Percentiles rank a stretch among this genome's conserved stretches.
phyloP scores from a whole-genome alignment of 169 alveolate species.

The Perkinsus olseni region DNA sequence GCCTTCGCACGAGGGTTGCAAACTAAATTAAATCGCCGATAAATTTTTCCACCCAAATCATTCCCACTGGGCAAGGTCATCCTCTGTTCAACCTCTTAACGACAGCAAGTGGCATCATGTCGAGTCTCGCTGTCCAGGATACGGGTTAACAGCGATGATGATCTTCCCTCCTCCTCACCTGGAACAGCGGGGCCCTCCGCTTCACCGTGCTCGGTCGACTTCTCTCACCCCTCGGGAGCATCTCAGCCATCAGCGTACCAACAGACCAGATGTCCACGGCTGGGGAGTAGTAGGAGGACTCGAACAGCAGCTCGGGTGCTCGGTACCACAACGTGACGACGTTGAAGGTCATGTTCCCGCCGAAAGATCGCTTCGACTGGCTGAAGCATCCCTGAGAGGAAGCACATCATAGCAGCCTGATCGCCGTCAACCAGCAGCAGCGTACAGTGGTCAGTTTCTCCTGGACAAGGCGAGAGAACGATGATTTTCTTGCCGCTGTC shows the following conservation, averaged over 20 bases:
- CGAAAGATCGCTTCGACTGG: neutral
- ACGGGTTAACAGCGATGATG: too few species aligned
- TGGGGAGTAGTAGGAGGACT: slow-evolving; percentile 79
- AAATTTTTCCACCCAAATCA: too few species aligned
- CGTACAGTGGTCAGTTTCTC: too few species aligned
- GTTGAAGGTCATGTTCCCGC: slow-evolving; percentile 76
- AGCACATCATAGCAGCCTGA: neutral
- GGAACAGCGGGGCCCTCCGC: neutral
- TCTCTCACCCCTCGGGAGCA: neutral
- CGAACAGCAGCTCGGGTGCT: slow-evolving; percentile 92
- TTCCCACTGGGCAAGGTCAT: too few species aligned
- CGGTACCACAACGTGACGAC: slow-evolving; percentile 92
- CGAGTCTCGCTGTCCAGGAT: too few species aligned
- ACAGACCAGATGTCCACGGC: slow-evolving; percentile 90
- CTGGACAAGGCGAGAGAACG: too few species aligned
- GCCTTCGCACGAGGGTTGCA: too few species aligned
- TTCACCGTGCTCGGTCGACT: neutral
- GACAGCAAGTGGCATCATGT: too few species aligned
- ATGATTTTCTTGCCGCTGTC: too few species aligned
- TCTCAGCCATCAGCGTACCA: neutral
- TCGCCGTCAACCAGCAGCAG: too few species aligned
- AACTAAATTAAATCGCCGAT: too few species aligned
- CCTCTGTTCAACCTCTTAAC: too few species aligned
- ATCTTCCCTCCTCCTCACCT: neutral
- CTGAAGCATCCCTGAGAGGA: neutral